These are phyloP conservation scores for Umbelopsis vinacea DNA, from an alignment of 192 early-diverging fungal genomes.

Conservation along the genomic window DNA sequence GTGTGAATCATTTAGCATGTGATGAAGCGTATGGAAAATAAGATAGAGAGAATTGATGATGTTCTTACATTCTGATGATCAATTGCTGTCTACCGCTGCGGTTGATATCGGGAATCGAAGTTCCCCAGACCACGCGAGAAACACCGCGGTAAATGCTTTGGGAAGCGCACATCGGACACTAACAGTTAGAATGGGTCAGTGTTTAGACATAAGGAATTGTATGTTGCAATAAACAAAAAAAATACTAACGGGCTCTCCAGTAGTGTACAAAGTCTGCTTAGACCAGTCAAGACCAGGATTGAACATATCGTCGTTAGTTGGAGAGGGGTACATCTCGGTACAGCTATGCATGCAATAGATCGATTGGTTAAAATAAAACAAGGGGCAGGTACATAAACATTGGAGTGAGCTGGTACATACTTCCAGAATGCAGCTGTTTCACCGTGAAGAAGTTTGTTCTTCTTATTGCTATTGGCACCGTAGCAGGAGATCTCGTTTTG, in stretches of 20 bases:
- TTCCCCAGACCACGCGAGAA: conserved; percentile 32
- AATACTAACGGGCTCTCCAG: conserved; percentile 30
- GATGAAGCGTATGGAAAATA: too few species aligned
- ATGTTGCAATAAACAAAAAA: not conserved
- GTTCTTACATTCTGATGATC: conserved; percentile 27
- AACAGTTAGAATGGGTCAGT: not conserved
- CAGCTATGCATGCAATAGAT: not conserved
- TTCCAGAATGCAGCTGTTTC: conserved; percentile 38
- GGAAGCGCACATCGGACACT: conserved; percentile 38
- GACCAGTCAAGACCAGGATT: conserved; percentile 33
- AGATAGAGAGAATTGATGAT: not conserved
- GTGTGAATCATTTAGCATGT: not conserved
- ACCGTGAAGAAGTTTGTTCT: conserved; percentile 31
- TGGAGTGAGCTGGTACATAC: conserved; percentile 18
- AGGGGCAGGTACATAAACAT: not conserved
- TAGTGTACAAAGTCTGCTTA: conserved; percentile 32
- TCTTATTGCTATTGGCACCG: conserved; percentile 31
- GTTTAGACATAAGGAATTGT: too few species aligned
- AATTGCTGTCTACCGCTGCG: conserved; percentile 32
- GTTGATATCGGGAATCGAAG: conserved; percentile 35
- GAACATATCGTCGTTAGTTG: conserved; percentile 27
- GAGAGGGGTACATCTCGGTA: conserved; percentile 33
- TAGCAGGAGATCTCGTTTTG: conserved; percentile 32
- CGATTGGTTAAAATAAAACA: not conserved
- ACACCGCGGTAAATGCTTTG: conserved; percentile 35